Percentiles rank a stretch among this genome's conserved stretches.
Conservation (phyloP, 805 yeast species). For the Metschnikowia gelsemii region DNA sequence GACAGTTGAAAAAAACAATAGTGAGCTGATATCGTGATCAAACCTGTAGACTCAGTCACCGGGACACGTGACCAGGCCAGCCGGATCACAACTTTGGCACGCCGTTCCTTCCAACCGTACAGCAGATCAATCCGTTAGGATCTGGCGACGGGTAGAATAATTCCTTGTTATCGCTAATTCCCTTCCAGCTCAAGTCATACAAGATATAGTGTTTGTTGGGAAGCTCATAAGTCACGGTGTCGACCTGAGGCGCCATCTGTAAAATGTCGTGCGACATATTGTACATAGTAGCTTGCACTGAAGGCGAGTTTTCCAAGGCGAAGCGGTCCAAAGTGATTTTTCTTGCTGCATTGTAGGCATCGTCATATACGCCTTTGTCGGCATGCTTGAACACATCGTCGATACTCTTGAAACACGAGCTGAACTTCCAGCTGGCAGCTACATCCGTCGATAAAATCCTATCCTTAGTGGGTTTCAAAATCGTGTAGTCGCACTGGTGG, state of each 20-base stretch:
- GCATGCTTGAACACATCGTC: conserved; percentile 50
- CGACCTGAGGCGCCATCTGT: conserved; percentile 53
- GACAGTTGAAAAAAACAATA: no score
- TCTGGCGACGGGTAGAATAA: conserved; percentile 87
- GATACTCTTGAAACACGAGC: conserved; percentile 45
- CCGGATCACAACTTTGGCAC: conserved; percentile 45
- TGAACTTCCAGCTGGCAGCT: conserved; percentile 69
- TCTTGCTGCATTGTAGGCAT: conserved; percentile 60
- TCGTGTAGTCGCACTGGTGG: conserved; percentile 85
- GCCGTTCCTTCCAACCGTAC: conserved; percentile 70
- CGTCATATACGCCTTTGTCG: conserved; percentile 64
- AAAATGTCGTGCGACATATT: conserved; percentile 81
- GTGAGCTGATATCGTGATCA: no score
- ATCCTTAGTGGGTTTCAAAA: conserved; percentile 78
- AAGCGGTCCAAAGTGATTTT: conserved; percentile 70
- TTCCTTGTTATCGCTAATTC: conserved; percentile 74
- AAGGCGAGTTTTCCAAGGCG: conserved; percentile 85
- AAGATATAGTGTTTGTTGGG: conserved; percentile 93
- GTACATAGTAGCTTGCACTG: conserved; percentile 96
- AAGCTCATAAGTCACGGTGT: conserved; percentile 66
- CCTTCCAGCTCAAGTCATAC: conserved; percentile 81
- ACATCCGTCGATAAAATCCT: conserved; percentile 87
- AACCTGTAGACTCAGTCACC: no score
- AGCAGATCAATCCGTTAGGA: conserved; percentile 89
- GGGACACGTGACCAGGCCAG: no score